Evolutionary conservation across 2,329 filamentous ascomycete species (phyloP), one percentile per base, ranked within the genome.

Genomic region (Teratosphaeria destructans): DNA sequence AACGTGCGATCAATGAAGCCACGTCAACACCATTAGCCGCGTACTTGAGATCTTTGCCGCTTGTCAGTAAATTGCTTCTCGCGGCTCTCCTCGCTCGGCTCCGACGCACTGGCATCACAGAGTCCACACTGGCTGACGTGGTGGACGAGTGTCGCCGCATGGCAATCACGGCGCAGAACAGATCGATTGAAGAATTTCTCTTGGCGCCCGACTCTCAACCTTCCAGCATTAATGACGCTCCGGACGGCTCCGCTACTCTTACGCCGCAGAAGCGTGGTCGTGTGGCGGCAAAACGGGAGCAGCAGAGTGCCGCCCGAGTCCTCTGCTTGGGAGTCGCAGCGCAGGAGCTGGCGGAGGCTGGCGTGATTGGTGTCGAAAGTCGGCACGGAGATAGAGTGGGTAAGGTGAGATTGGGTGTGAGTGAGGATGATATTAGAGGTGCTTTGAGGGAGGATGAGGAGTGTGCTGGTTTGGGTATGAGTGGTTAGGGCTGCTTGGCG

Each of bases 11-110:
- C 73, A 89, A 89, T 68, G 94, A 99, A 76, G 92, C 93, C 5
- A 97, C 93, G 0, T 91, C 89, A 3, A 96, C 90, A 59, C 94
- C 94, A 1, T 79, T 96, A 60, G 93, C 96, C 71, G 90, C 94
- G 71, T 91, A 91, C 70, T 82, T 99, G 39, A 88, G 90, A 56
- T 83, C 85, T 19, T 82, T 97, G 26, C 90, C 94, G 0, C 81
- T 96, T 52, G 82, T 86, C 29, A 86, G 87, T 12, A 96, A 96
- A 70, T 79, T 97, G 39, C 85, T 97, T 66, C 84, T 99, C 57
- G 86, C 90, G 1, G 90, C 91, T 6, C 78, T 99, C 16, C 75
- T 96, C 43, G 82, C 89, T 32, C 83, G 90, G 29, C 86, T 89
- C 39, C 85, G 92, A 61, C 82, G 93, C 58, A 94, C 89, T 1